Base-by-base conservation (phyloP, 148 eudicot species). In the Limonium bicolor region DNA sequence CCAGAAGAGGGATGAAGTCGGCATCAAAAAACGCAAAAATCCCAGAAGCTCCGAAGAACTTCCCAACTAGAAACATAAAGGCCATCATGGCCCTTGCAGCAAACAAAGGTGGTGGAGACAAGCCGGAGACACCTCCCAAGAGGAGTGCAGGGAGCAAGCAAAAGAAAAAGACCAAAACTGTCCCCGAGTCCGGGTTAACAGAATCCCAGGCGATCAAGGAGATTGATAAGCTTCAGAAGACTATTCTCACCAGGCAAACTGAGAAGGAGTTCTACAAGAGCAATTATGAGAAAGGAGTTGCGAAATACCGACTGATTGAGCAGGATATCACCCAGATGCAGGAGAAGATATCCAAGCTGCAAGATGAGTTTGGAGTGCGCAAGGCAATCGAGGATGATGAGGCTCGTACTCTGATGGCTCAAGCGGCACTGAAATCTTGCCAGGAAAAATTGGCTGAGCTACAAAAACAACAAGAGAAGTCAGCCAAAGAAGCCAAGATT, bases 181-280 rank as follows among this genome's bases (percentile, higher is more conserved):
- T 50, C 16, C 35, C 51, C 2, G 71, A 71, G 59, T 85, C 95
- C n/a, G 99, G 99, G 30, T 59, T 81, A 57, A 63, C 48, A 9
- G 69, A 78, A 59, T 14, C 59, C 1, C 75, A 85, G 59, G 99
- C 99, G 5, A 38, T 78, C 10, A 62, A 57, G 7, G 76, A 85
- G 82, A 78, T 92, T 49, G 95, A 85, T 63, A 81, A 72, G 74
- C 67, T 78, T 34, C 94, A 92, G 57, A 92, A 81, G 39, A 73
- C 61, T 18, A 85, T 85, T 51, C 43, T 92, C 51, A 69, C 80
- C 0, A 60, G 69, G 44, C 99, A 90, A 59, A 90, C 99, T 7
- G 76, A 73, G 55, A 85, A 78, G 62, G 94, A 92, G 67, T 92
- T 71, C 30, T 73, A 76, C 12, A 81, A 78, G 60, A 81, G 87